phyloP scores from a whole-genome alignment of 73 alveolate species.

The Paramecium octaurelia region DNA sequence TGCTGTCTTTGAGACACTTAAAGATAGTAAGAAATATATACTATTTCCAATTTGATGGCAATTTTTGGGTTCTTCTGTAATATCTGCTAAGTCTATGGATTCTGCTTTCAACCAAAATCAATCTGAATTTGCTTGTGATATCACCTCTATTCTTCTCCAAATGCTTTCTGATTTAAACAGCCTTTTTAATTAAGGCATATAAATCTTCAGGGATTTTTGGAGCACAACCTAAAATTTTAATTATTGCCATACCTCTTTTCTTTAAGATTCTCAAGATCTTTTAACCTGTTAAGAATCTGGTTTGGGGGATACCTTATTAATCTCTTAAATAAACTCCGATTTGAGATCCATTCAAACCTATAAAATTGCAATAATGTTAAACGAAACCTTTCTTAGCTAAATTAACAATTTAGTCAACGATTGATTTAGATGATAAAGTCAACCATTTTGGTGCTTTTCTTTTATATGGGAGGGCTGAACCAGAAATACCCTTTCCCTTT shows the following conservation, averaged over 20 bases:
- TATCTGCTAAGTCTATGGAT: conserved; percentile 98
- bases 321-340: conserved; percentile 65
- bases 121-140: conserved; percentile 93
- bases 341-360: conserved; percentile 59
- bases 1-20: conserved; percentile 45
- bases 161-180: conserved; percentile 98
- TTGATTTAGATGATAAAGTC: conserved; percentile 52
- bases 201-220: conserved; percentile 98
- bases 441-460: conserved; percentile 68
- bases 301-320: conserved; percentile 58
- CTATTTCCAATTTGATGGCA: conserved; percentile 98
- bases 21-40: background rate
- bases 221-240: conserved; percentile 77
- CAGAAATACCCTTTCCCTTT: conserved; percentile 67
- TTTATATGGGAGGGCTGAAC: conserved; percentile 63
- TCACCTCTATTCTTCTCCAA: conserved; percentile 96
- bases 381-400: conserved; percentile 61
- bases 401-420: conserved; percentile 53
- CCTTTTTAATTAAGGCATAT: conserved; percentile 97
- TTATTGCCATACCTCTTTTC: conserved; percentile 50
- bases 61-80: conserved; percentile 91
- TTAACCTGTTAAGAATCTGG: conserved; percentile 63
- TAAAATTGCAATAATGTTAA: background rate
- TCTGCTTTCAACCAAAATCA: conserved; percentile 96
- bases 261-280: conserved; percentile 61